These are phyloP conservation scores for Debaryomyces tyrocola DNA, from an alignment of 805 yeast species.

Conservation along the genomic window DNA sequence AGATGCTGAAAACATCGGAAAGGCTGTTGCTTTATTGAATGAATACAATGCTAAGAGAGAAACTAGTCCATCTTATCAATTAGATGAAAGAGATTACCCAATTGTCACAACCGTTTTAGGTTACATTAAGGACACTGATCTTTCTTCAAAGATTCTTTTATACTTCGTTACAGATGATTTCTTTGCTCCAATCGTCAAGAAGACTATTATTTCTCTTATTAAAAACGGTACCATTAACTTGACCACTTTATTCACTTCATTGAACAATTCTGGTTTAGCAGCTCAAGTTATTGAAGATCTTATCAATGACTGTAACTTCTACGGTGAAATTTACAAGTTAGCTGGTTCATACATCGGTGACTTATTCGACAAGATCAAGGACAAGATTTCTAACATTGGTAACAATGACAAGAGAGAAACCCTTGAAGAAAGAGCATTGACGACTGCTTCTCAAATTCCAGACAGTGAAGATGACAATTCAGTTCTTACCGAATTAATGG, in stretches of 20 bases:
- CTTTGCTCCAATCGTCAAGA: conserved; percentile 28
- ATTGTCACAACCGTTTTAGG: conserved; percentile 42
- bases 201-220: conserved; percentile 27
- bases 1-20: conserved; percentile 22
- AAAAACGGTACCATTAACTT: conserved; percentile 33
- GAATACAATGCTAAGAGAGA: conserved; percentile 31
- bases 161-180: conserved; percentile 32
- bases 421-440: conserved; percentile 11
- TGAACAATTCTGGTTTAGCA: conserved; percentile 44
- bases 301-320: conserved; percentile 38
- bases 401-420: conserved; percentile 21
- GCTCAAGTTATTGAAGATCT: conserved; percentile 33
- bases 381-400: conserved; percentile 20
- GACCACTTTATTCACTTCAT: conserved; percentile 37
- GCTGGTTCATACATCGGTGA: conserved; percentile 30
- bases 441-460: neutral
- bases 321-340: conserved; percentile 37
- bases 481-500: conserved; percentile 36
- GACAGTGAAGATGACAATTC: conserved; percentile 6
- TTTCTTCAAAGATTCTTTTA: conserved; percentile 36
- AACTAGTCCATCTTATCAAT: conserved; percentile 18
- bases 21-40: conserved; percentile 27
- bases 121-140: conserved; percentile 34
- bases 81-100: conserved; percentile 37
- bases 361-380: conserved; percentile 28